These are phyloP conservation scores for Aspergillus viridinutans DNA, from an alignment of 2,329 filamentous ascomycete genomes.

Conservation along the genomic window DNA sequence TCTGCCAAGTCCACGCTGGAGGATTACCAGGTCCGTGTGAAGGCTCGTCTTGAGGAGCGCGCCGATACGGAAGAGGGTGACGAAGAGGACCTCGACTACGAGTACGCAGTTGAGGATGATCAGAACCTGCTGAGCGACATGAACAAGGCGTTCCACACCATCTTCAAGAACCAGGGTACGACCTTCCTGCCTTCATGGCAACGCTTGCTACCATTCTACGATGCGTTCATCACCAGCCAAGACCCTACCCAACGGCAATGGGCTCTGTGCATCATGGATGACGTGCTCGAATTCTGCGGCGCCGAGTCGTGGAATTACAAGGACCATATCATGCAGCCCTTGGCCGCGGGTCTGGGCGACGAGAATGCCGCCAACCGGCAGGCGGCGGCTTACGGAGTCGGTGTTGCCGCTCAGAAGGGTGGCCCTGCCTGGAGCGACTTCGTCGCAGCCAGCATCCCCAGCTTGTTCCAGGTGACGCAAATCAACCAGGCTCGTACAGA, in stretches of 20 bases:
- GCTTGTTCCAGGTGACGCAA: slow-evolving; percentile 79
- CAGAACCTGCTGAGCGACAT: slow-evolving; percentile 95
- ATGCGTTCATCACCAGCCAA: slow-evolving; percentile 70
- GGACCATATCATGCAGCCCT: slow-evolving; percentile 78
- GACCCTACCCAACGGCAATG: slow-evolving; percentile 94
- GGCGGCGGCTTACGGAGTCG: slow-evolving; percentile 92
- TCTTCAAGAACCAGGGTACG: slow-evolving; percentile 93
- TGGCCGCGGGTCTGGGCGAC: slow-evolving; percentile 82
- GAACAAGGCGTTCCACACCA: slow-evolving; percentile 99
- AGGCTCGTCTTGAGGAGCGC: slow-evolving; percentile 76
- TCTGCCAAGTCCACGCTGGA: slow-evolving; percentile 79
- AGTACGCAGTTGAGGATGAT: slow-evolving; percentile 93
- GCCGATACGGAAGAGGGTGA: slow-evolving; percentile 83
- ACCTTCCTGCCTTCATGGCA: slow-evolving; percentile 87
- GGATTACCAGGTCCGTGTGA: slow-evolving; percentile 87
- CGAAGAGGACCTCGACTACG: slow-evolving; percentile 78
- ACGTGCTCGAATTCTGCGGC: slow-evolving; percentile 95
- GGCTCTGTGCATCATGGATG: slow-evolving; percentile 98
- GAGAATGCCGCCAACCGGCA: slow-evolving; percentile 86
- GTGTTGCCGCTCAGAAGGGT: slow-evolving; percentile 89
- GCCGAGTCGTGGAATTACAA: slow-evolving; percentile 82
- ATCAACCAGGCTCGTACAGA: slow-evolving; percentile 79
- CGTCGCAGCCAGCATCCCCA: slow-evolving; percentile 71
- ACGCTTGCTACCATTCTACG: slow-evolving; percentile 76
- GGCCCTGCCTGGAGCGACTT: slow-evolving; percentile 85